Base-by-base conservation (phyloP, 2,329 filamentous ascomycete genomes). In the Thermothelomyces thermophilus region DNA sequence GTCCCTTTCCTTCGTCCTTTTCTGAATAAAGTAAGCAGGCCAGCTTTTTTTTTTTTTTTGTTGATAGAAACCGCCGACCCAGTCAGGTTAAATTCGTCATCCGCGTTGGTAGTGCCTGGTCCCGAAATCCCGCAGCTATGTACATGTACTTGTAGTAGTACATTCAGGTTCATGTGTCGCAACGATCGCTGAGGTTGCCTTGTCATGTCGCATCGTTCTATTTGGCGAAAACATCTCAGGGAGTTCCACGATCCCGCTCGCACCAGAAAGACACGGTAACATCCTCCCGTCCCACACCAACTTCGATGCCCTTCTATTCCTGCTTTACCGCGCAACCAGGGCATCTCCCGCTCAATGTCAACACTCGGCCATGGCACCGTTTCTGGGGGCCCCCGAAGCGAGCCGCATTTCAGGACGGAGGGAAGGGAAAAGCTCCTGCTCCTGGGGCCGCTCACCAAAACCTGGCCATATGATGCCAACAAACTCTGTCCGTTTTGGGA, bases 111-210 rank as follows among this genome's bases (percentile, higher is more conserved):
- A 8, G 30, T 24, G 28, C 20, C 19, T 19, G 11, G 26, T 16
- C 26, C 40, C 14, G 35, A 50, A 40, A 45, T 50, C 26, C 41
- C 41, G 35, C 47, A 26, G 24, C 24, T 9, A 49, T 39, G 47
- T 37, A 40, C 41, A n/a, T 20, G 37, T 26, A 47, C 36, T 28
- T 30, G n/a, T n/a, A n/a, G n/a, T n/a, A n/a, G n/a, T n/a, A n/a
- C n/a, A n/a, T n/a, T n/a, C n/a, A n/a, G n/a, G n/a, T n/a, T n/a
- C n/a, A n/a, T n/a, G n/a, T n/a, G n/a, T 14, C 8, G 4, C 14
- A 28, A 6, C 8, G 36, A 3, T 19, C 19, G 36, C 10, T 19
- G 8, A 24, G 36, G 11, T 19, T 14, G 19, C 5, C 41, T 19
- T 14, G 19, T 13, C 41, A 34, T 24, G 28, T 43, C 24, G 17